These are phyloP conservation scores for Saturnispora gosingensis DNA, from an alignment of 805 yeast genomes.

Conservation along the genomic window DNA sequence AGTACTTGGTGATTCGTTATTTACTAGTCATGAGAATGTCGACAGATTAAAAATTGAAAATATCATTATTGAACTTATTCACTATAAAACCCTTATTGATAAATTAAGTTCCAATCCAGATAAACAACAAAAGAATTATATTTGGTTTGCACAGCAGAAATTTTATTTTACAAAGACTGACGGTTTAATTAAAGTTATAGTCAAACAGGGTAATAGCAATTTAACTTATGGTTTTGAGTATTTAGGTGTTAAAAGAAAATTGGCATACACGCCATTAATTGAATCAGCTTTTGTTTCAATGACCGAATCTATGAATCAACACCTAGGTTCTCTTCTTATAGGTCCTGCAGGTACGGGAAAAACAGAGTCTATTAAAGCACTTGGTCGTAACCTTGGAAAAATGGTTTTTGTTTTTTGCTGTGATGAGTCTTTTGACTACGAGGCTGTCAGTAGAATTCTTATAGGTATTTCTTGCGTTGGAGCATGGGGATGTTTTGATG, in stretches of 20 bases:
- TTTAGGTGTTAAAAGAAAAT: slow-evolving; percentile 59
- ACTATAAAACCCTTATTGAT: slow-evolving; percentile 37
- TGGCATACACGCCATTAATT: slow-evolving; percentile 71
- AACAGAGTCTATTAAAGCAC: slow-evolving; percentile 80
- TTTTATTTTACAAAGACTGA: slow-evolving; percentile 33
- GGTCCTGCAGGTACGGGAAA: slow-evolving; percentile 99
- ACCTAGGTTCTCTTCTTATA: slow-evolving; percentile 80
- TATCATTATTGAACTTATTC: slow-evolving; percentile 58
- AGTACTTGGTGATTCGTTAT: background rate
- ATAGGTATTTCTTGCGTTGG: slow-evolving; percentile 76
- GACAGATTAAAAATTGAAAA: slow-evolving; percentile 43
- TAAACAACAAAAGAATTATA: slow-evolving; percentile 15
- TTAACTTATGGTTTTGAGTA: slow-evolving; percentile 75
- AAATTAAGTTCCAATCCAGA: background rate
- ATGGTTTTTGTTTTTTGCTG: slow-evolving; percentile 84
- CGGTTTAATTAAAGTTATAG: slow-evolving; percentile 22
- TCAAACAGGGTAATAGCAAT: slow-evolving; percentile 43
- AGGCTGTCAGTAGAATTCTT: slow-evolving; percentile 66
- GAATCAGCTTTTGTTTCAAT: slow-evolving; percentile 56
- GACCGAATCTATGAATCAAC: slow-evolving; percentile 64
- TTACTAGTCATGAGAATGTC: slow-evolving; percentile 19
- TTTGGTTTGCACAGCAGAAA: slow-evolving; percentile 47
- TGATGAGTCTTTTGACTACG: slow-evolving; percentile 80
- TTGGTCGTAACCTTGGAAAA: slow-evolving; percentile 71
- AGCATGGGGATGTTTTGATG: slow-evolving; percentile 95